Evolutionary conservation across 2,329 filamentous ascomycete genomes (phyloP).

Genomic region (Diaporthe vexans): DNA sequence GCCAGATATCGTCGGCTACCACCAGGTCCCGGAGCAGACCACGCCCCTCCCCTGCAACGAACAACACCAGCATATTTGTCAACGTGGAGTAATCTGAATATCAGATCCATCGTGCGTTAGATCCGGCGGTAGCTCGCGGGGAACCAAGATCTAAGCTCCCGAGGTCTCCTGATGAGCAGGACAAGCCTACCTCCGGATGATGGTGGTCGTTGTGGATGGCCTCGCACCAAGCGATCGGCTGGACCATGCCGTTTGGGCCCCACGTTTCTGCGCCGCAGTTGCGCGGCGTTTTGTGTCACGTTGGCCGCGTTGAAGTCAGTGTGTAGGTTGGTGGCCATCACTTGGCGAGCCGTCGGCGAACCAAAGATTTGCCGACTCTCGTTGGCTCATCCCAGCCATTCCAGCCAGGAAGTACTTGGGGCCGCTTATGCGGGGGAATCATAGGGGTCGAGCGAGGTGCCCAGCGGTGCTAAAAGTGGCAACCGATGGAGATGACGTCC

Average conservation of each 20-base stretch:
- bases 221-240: neutral
- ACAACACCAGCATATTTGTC: slow-evolving; percentile 33
- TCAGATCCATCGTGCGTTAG: slow-evolving; percentile 25
- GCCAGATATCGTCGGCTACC: neutral
- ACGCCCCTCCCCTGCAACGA: slow-evolving; percentile 3
- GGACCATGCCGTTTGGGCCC: neutral
- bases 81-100: slow-evolving; percentile 25
- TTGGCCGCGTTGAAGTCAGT: slow-evolving; percentile 8
- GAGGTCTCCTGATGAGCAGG: slow-evolving; percentile 17
- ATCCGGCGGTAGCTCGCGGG: slow-evolving; percentile 17
- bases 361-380: slow-evolving; percentile 39
- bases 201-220: neutral
- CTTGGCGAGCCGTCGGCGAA: slow-evolving; percentile 36
- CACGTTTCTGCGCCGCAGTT: slow-evolving; percentile 4
- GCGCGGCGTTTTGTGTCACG: slow-evolving; percentile 27
- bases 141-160: slow-evolving; percentile 21
- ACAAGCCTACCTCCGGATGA: neutral
- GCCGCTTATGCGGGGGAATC: slow-evolving; percentile 40
- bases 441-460: neutral
- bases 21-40: neutral
- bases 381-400: neutral
- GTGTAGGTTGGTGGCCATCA: neutral
- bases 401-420: slow-evolving; percentile 34
- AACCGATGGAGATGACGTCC: slow-evolving; percentile 19
- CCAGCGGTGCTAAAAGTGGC: slow-evolving; percentile 36